Evolutionary conservation across 805 yeast species (phyloP), one percentile per base, ranked within the genome.

Genomic region (Kuraishia ogatae): DNA sequence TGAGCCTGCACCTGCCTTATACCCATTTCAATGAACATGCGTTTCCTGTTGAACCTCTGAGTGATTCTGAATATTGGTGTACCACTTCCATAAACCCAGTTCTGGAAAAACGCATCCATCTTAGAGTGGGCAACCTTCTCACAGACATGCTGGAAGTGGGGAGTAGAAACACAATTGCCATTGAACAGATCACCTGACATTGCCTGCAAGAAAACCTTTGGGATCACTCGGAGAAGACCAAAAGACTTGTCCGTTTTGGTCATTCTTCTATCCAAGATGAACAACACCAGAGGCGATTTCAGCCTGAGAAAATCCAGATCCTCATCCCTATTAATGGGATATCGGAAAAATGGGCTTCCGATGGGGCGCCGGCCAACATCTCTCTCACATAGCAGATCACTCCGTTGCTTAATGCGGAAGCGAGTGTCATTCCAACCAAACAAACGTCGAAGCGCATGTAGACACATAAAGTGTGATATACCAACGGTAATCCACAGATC

Each of bases 201-300:
- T 0, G 96, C 96, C 67, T 94, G 97, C 39, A 94, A 71, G 59
- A 93, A 89, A 24, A 94, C 74, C 62, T 93, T 94, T 0, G 98
- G 97, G 24, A 94, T 79, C 0, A 90, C 97, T 59, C 99, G 81
- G 2, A 92, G 83, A 57, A 94, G 74, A 1, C 99, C 99, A 67
- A 94, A 87, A 0, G 97, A 87, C 59, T 92, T 85, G 66, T 96
- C 98, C 1, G 97, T 90, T 65, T 94, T 94, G 0, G 97, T 92
- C 96, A 94, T 90, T 59, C 99, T 77, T 51, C 89, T 80, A 65
- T 94, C 97, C 28, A 94, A 72, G 47, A 93, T 91, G 62, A 82
- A 87, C 51, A 94, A 66, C 1, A 94, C 92, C 53, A 92, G 72
- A 0, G 98, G 97, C 0, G 97, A 85, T 64, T 94, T 94, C 51